Evolutionary conservation across 805 yeast genomes (phyloP), one percentile per base, ranked within the genome.

Genomic region (Peterozyma toletana): DNA sequence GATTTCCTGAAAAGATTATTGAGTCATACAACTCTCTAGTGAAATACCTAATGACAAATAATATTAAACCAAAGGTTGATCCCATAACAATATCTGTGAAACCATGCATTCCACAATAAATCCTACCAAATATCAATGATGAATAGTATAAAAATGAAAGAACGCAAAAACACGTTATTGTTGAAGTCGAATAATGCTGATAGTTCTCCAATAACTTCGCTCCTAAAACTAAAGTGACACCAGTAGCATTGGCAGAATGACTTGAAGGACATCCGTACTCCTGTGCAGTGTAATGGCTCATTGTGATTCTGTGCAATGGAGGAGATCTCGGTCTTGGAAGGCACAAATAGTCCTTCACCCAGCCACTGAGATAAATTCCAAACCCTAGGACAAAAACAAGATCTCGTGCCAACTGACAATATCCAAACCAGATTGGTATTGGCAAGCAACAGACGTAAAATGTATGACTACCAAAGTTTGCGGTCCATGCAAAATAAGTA

Each of bases 71-170:
- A 14, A 88, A 64, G 0, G 74, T 1, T 0, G 77, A 63, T 5
- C 99, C 99, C 15, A 75, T 57, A 0, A 64, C 41, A 2, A 93
- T 70, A 58, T 93, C 99, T 17, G 85, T 62, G 47, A 86, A 75
- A 2, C 99, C 98, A 64, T 93, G 99, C 99, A 91, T 91, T 3
- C 99, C 99, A 60, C 96, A 89, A 64, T 93, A 91, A 9, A 91
- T 56, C 44, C 99, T 70, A 14, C 99, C 99, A 48, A 78, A 58
- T 1, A 86, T 74, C 47, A 93, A 67, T 7, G 89, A 77, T 33
- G 70, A 47, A 54, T 78, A 80, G 58, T 89, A 89, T 17, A 75
- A 39, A 14, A 53, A 44, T 21, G 71, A 50, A 13, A 53, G 37
- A 40, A 34, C 44, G 36, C 47, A 49, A 35, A 18, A 52, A 7